phyloP scores from a whole-genome alignment of 768 basidiomycete genomes.

The Dacryopinax primogenitus region DNA sequence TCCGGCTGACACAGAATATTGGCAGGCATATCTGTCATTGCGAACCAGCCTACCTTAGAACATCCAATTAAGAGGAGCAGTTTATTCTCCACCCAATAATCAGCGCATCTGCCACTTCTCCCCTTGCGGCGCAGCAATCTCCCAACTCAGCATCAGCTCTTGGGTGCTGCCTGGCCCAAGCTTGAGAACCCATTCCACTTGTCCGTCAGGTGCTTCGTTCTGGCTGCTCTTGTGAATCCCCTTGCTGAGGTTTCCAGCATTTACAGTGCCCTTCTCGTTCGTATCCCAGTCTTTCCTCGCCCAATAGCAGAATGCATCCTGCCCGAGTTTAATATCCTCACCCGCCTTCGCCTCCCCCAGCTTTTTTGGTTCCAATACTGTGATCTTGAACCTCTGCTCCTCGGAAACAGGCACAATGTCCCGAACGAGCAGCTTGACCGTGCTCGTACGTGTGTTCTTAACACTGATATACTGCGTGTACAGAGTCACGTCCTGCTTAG shows the following conservation, averaged over 20 bases:
- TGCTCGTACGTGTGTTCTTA: slow-evolving; percentile 16
- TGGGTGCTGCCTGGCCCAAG: not conserved
- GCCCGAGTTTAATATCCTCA: slow-evolving; percentile 6
- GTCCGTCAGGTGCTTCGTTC: not conserved
- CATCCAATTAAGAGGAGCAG: not conserved
- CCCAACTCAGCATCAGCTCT: not conserved
- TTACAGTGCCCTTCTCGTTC: not conserved
- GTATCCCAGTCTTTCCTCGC: not conserved
- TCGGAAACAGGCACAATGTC: slow-evolving; percentile 22
- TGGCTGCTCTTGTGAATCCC: not conserved
- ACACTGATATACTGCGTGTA: slow-evolving; percentile 16
- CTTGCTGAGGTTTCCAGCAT: not conserved
- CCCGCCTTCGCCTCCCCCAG: slow-evolving; percentile 10
- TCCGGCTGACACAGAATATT: not conserved
- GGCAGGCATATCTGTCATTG: not conserved
- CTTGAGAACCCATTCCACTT: not conserved
- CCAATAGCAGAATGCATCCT: slow-evolving; percentile 11
- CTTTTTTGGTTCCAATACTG: slow-evolving; percentile 11
- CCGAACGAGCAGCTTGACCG: slow-evolving; percentile 21
- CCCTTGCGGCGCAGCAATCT: not conserved
- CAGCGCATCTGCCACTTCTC: not conserved
- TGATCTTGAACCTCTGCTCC: slow-evolving; percentile 14
- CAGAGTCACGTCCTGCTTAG: slow-evolving; percentile 12
- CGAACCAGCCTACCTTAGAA: too few species aligned
- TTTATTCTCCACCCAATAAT: not conserved